These are phyloP conservation scores for Gremmenia infestans DNA, from an alignment of 2,329 filamentous ascomycete species.

Conservation along the genomic window DNA sequence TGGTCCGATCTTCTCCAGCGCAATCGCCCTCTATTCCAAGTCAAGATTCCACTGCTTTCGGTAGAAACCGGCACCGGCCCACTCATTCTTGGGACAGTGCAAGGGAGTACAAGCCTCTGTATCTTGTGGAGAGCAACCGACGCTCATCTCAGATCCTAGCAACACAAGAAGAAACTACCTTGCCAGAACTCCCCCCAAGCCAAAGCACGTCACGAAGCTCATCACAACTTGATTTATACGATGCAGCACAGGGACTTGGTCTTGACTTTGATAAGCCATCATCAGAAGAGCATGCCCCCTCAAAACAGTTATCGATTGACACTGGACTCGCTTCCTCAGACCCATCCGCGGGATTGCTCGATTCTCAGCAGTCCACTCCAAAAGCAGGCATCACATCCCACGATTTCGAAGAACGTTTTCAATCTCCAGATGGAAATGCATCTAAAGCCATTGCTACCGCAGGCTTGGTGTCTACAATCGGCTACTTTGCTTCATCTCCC, in stretches of 20 bases:
- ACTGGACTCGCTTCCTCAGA: conserved; percentile 33
- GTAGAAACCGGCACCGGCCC: conserved; percentile 43
- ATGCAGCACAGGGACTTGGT: conserved; percentile 26
- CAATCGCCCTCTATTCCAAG: conserved; percentile 32
- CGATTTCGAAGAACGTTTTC: conserved; percentile 8
- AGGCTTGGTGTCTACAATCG: conserved; percentile 20
- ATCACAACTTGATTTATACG: conserved; percentile 36
- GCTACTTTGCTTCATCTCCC: conserved; percentile 20
- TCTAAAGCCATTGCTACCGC: conserved; percentile 17
- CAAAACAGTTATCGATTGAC: conserved; percentile 36
- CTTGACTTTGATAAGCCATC: background rate
- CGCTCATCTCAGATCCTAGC: conserved; percentile 17
- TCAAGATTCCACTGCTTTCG: conserved; percentile 29
- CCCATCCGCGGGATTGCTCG: conserved; percentile 44
- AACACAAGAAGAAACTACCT: conserved; percentile 33
- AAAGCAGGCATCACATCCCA: conserved; percentile 49
- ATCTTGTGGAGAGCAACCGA: conserved; percentile 60
- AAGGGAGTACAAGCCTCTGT: conserved; percentile 74
- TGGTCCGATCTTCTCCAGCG: conserved; percentile 37
- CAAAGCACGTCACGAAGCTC: conserved; percentile 42
- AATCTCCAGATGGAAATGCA: conserved; percentile 10
- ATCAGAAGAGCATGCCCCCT: conserved; percentile 4
- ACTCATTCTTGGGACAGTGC: conserved; percentile 58
- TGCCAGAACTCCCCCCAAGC: conserved; percentile 47
- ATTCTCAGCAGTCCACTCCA: conserved; percentile 64